Evolutionary conservation across 345 rosid genomes (phyloP), one percentile per base, ranked within the genome.

Genomic region (Boechera stricta): DNA sequence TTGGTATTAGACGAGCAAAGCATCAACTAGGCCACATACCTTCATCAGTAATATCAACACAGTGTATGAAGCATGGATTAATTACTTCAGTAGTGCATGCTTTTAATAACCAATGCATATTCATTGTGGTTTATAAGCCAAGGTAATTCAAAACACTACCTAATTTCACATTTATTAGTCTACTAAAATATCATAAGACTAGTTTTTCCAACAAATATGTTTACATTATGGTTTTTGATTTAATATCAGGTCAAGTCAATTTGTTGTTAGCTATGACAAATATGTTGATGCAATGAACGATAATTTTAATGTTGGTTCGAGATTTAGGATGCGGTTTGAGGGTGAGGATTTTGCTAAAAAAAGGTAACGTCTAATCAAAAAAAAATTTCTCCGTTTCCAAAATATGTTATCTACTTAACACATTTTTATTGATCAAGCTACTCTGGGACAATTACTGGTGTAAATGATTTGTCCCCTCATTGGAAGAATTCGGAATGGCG

Each of bases 281-380:
- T 88, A 83, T 64, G 56, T 63, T 80, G 87, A 88, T 26, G 84
- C 88, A 7, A 41, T 83, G n/a, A 87, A 86, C 74, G 82, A 59
- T 64, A 88, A 78, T 36, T 87, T 82, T 55, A 47, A 81, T 1
- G 69, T 83, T 51, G 87, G 88, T 11, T 83, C 87, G 83, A 81
- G 88, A 64, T 88, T 88, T 69, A 85, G 69, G 67, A 90, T 88
- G 93, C 79, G 80, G 64, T 90, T 88, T 69, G 91, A 88, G 70
- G 90, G 84, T 5, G 85, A 83, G 38, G 87, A 90, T n/a, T 55
- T 55, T 6, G 86, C 54, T 16, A 26, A 7, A 16, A 49, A 3
- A 49, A 49, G 54, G 28, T 49, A 47, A 6, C 2, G 7, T 13
- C 4, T 44, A 13, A 47, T n/a, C 48, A 26, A 26, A 2, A 28